These are phyloP conservation scores for Russula ochroleuca DNA, from an alignment of 768 basidiomycete species.

Conservation along the genomic window DNA sequence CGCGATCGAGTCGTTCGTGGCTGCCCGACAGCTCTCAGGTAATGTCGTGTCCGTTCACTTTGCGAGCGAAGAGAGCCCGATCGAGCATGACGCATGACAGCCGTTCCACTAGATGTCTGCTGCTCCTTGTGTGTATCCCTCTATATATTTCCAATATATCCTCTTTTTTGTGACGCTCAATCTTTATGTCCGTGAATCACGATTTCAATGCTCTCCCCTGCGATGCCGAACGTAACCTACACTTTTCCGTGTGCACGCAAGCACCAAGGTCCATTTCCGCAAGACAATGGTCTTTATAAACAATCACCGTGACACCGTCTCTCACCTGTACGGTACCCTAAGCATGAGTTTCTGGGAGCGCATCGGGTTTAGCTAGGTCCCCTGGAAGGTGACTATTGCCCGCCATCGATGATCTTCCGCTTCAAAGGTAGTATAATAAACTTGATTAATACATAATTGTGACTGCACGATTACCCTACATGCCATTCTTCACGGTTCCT, in stretches of 20 bases:
- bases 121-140: not conserved
- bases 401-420: too few relatives aligned
- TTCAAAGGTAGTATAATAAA: too few relatives aligned
- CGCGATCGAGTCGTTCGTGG: constrained; percentile 3
- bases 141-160: not conserved
- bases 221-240: not conserved
- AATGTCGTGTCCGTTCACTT: constrained; percentile 1
- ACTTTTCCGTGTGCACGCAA: not conserved
- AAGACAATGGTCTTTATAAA: too few relatives aligned
- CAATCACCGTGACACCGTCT: too few relatives aligned
- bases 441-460: too few relatives aligned
- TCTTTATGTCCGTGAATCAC: not conserved
- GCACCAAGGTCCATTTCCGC: too few relatives aligned
- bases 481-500: too few relatives aligned
- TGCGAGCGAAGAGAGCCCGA: not conserved
- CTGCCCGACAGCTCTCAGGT: constrained; percentile 2
- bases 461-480: too few relatives aligned
- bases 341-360: too few relatives aligned
- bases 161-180: not conserved
- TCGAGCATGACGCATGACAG: not conserved
- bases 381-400: too few relatives aligned
- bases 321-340: too few relatives aligned
- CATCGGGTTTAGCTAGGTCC: too few relatives aligned
- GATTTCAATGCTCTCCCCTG: not conserved
- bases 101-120: not conserved